Conservation (phyloP, 2,329 filamentous ascomycete genomes). For the Aspergillus brasiliensis region DNA sequence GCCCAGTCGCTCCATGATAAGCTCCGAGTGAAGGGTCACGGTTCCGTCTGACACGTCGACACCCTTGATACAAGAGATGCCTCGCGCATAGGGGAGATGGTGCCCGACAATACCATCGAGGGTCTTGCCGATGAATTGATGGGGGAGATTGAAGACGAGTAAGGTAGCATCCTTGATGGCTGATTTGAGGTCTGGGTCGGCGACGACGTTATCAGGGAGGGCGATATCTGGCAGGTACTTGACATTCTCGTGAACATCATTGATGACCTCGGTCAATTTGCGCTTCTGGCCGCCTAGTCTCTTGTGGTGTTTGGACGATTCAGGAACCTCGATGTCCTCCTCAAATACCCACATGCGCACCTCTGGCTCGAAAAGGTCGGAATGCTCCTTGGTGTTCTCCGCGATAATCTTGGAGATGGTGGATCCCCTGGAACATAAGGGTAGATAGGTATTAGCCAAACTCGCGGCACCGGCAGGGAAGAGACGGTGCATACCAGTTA, state of each 20-base stretch:
- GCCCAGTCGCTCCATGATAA: constrained; percentile 79
- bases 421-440: constrained; percentile 68
- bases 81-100: constrained; percentile 82
- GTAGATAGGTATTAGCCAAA: neutral
- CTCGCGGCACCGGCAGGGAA: neutral
- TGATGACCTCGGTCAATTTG: constrained; percentile 87
- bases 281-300: constrained; percentile 64
- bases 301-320: constrained; percentile 71
- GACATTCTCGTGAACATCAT: constrained; percentile 87
- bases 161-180: constrained; percentile 80
- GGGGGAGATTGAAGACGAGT: constrained; percentile 91
- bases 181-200: constrained; percentile 50
- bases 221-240: constrained; percentile 87
- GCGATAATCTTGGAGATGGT: constrained; percentile 94
- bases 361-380: constrained; percentile 76
- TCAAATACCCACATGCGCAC: constrained; percentile 50
- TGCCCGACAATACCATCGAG: constrained; percentile 76
- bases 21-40: constrained; percentile 84
- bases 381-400: constrained; percentile 77
- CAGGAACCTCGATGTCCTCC: constrained; percentile 76
- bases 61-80: constrained; percentile 93
- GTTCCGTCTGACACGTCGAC: constrained; percentile 82
- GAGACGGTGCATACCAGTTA: constrained; percentile 68
- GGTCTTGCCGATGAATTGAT: constrained; percentile 54
- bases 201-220: constrained; percentile 67